A percentile compares a stretch with the other conserved stretches of the same genome.
Conservation (phyloP, 371 early-diverging fungal species). For the Saksenaea vasiformis region DNA sequence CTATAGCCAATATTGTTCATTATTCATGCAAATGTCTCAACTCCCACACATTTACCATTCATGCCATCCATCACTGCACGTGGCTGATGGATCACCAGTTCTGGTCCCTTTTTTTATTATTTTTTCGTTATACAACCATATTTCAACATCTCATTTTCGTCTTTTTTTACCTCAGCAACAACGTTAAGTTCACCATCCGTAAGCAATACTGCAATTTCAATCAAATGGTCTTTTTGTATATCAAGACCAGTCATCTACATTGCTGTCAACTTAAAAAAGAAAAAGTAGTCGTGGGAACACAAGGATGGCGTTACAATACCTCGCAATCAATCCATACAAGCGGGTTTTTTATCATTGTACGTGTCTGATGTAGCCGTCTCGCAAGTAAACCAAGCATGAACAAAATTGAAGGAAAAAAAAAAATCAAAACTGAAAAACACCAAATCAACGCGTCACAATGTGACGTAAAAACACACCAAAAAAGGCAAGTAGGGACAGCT, state of each 20-base stretch:
- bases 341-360: conserved; percentile 50
- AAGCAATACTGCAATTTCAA: conserved; percentile 88
- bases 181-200: conserved; percentile 85
- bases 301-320: conserved; percentile 22
- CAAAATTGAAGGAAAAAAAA: neutral
- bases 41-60: conserved; percentile 50
- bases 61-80: conserved; percentile 81
- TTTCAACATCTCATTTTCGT: neutral
- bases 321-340: conserved; percentile 94
- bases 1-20: conserved; percentile 28
- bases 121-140: too few species aligned
- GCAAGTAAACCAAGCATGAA: neutral
- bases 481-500: too few species aligned
- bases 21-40: neutral
- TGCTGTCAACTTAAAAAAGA: too few species aligned
- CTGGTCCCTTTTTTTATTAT: conserved; percentile 55
- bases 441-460: neutral
- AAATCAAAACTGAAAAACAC: conserved; percentile 8
- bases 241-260: conserved; percentile 74
- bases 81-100: conserved; percentile 82
- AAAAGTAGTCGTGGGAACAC: neutral
- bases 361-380: neutral
- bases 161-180: conserved; percentile 65
- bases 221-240: conserved; percentile 65
- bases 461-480: neutral